phyloP scores from a whole-genome alignment of 345 rosid genomes.

The Excoecaria cochinchinensis region DNA sequence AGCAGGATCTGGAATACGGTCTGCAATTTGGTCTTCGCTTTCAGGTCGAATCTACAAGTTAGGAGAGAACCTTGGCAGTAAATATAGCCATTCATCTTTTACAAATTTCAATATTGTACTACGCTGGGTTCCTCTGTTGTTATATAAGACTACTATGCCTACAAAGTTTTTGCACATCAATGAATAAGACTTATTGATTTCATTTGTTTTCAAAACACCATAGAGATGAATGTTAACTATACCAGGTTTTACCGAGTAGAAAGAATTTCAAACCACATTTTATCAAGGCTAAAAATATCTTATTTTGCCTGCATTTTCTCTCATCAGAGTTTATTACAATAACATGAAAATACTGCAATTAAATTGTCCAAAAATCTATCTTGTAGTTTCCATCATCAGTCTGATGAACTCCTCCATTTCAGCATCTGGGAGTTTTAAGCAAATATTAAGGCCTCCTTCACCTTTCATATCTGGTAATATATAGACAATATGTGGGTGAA shows the following conservation, averaged over 20 bases:
- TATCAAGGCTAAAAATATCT: no score
- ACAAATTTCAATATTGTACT: not conserved
- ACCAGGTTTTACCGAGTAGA: not conserved
- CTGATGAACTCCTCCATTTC: slow-evolving; percentile 15
- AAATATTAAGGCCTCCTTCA: slow-evolving; percentile 24
- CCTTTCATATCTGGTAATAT: slow-evolving; percentile 16
- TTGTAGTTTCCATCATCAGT: not conserved
- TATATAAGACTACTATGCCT: not conserved
- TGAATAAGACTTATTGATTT: not conserved
- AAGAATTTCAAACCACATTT: not conserved
- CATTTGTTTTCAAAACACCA: not conserved
- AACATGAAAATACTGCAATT: not conserved
- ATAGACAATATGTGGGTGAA: slow-evolving; percentile 23
- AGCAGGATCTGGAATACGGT: slow-evolving; percentile 48
- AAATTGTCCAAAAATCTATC: not conserved
- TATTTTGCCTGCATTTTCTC: no score
- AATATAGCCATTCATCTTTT: not conserved
- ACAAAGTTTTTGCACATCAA: not conserved
- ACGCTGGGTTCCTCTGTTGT: not conserved
- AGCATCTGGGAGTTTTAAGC: slow-evolving; percentile 21
- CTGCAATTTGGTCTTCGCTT: slow-evolving; percentile 68
- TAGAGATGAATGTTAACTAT: no score
- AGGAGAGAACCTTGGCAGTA: not conserved
- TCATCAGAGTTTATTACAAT: no score
- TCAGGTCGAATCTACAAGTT: not conserved